These are phyloP conservation scores for Chaetothyriales sp. DNA, from an alignment of 2,329 filamentous ascomycete genomes.

Conservation along the genomic window DNA sequence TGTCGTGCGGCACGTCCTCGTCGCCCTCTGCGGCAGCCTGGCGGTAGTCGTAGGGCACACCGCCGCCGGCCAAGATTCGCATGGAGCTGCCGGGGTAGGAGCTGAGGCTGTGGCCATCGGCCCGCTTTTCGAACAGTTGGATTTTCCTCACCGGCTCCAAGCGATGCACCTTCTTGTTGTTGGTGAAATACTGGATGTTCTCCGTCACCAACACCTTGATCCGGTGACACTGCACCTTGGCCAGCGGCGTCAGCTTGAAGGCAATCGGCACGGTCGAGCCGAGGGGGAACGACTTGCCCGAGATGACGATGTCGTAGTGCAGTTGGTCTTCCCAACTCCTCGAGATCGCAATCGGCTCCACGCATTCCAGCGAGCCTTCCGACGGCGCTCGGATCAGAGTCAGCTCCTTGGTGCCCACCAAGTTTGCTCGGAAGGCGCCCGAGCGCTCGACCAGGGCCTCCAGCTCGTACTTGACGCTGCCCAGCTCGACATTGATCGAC, in stretches of 20 bases:
- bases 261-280: constrained; percentile 81
- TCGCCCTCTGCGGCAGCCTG: constrained; percentile 43
- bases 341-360: constrained; percentile 86
- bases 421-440: constrained; percentile 78
- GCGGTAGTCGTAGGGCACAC: constrained; percentile 52
- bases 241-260: constrained; percentile 82
- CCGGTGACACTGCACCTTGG: constrained; percentile 85
- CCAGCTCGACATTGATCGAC: constrained; percentile 75
- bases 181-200: constrained; percentile 81
- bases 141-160: constrained; percentile 76
- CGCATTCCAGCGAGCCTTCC: constrained; percentile 76
- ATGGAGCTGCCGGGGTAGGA: constrained; percentile 64
- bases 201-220: constrained; percentile 87
- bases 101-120: constrained; percentile 60
- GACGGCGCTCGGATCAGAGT: constrained; percentile 72
- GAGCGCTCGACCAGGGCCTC: constrained; percentile 75
- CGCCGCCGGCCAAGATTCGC: constrained; percentile 65
- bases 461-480: constrained; percentile 75
- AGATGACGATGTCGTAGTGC: constrained; percentile 92
- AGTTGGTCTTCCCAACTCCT: constrained; percentile 90
- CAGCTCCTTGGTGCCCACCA: constrained; percentile 70
- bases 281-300: constrained; percentile 84
- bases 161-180: constrained; percentile 69
- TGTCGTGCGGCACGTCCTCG: constrained; percentile 39
- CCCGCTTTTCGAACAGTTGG: constrained; percentile 73